Percentiles rank a stretch among this genome's conserved stretches.
phyloP scores from a whole-genome alignment of 208 protist species.

The Trypanosoma vivax region DNA sequence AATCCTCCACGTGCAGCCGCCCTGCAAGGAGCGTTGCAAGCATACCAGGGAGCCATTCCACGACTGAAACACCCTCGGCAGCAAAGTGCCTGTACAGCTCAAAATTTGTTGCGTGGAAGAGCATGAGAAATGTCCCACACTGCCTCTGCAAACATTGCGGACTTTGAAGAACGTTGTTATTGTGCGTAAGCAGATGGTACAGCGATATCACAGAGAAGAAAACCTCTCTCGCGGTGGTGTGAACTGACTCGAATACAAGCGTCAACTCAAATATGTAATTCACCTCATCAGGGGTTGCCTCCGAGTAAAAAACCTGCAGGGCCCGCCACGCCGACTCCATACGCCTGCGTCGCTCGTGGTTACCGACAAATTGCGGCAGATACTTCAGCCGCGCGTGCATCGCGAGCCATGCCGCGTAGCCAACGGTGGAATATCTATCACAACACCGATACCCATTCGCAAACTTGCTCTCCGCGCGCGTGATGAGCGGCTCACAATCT shows the following conservation, averaged over 20 bases:
- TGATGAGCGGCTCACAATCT: constrained; percentile 12
- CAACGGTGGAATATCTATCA: constrained; percentile 2
- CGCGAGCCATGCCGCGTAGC: constrained; percentile 18
- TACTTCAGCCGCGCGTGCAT: neutral
- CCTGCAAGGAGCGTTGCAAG: constrained; percentile 61
- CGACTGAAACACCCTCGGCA: constrained; percentile 42
- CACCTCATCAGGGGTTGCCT: constrained; percentile 50
- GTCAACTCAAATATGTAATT: constrained; percentile 40
- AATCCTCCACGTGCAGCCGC: constrained; percentile 59
- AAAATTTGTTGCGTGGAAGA: constrained; percentile 61
- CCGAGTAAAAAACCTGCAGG: constrained; percentile 49
- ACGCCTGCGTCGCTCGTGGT: constrained; percentile 26
- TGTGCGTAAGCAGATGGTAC: constrained; percentile 38
- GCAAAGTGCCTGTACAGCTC: constrained; percentile 78
- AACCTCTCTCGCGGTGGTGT: constrained; percentile 43
- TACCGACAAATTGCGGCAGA: constrained; percentile 19
- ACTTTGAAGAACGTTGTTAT: constrained; percentile 68
- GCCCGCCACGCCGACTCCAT: constrained; percentile 45
- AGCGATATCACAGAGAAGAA: constrained; percentile 56
- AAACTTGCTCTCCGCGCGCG: constrained; percentile 12
- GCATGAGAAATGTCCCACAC: constrained; percentile 74
- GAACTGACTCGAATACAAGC: constrained; percentile 46
- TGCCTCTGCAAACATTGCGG: constrained; percentile 45
- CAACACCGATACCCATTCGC: constrained; percentile 10
- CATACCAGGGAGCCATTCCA: constrained; percentile 74